Conservation (phyloP, 2,329 filamentous ascomycete species). For the Pseudogymnoascus sp. region DNA sequence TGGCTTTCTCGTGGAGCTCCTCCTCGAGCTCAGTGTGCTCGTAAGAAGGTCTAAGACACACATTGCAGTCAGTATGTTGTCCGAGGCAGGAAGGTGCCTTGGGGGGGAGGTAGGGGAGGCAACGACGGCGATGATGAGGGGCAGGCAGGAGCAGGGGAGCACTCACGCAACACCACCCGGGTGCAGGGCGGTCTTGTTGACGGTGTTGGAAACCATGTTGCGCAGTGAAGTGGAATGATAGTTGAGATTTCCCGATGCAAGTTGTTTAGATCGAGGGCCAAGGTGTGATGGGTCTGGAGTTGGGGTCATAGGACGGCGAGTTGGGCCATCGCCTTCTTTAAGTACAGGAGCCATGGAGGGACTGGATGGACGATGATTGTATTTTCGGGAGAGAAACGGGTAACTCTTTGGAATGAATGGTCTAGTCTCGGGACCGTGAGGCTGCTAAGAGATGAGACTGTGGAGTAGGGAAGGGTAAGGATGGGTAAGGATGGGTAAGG, state of each 20-base stretch:
- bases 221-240: conserved; percentile 23
- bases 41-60: conserved; percentile 55
- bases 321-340: conserved; percentile 9
- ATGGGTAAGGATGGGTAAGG: no score
- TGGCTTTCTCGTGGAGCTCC: conserved; percentile 91
- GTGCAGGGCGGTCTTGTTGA: conserved; percentile 22
- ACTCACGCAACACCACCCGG: conserved; percentile 25
- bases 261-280: conserved; percentile 17
- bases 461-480: neutral
- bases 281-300: conserved; percentile 23
- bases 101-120: neutral
- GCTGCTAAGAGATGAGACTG: neutral
- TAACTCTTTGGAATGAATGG: neutral
- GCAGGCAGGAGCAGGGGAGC: neutral
- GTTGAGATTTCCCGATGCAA: conserved; percentile 20
- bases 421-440: neutral
- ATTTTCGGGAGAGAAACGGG: neutral
- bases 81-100: neutral
- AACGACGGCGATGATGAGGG: neutral
- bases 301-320: conserved; percentile 17
- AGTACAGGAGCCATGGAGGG: neutral
- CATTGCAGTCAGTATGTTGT: conserved; percentile 12
- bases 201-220: conserved; percentile 24
- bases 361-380: neutral
- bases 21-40: conserved; percentile 97